Evolutionary conservation across 2,329 filamentous ascomycete species (phyloP).

Genomic region (Aspergillus ochraceus): DNA sequence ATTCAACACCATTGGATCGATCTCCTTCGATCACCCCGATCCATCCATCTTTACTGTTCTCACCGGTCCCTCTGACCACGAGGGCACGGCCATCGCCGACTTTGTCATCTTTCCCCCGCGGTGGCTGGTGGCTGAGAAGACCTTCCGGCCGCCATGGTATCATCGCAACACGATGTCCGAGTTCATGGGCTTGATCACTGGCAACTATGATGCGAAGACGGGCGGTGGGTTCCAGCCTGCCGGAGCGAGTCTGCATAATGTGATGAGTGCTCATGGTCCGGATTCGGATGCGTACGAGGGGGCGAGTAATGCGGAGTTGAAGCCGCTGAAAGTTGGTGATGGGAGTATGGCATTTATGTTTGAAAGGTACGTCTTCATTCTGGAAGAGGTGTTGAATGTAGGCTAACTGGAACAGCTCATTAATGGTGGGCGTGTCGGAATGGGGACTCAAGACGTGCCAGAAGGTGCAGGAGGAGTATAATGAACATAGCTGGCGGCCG

Average conservation of each 20-base stretch:
- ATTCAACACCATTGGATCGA: constrained; percentile 72
- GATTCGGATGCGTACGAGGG: constrained; percentile 58
- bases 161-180: constrained; percentile 67
- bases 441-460: constrained; percentile 70
- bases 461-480: constrained; percentile 73
- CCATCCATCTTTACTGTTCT: constrained; percentile 74
- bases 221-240: constrained; percentile 60
- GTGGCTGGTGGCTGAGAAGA: constrained; percentile 63
- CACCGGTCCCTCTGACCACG: constrained; percentile 56
- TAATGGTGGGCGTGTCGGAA: constrained; percentile 72
- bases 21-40: constrained; percentile 76
- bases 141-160: constrained; percentile 63
- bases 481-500: constrained; percentile 76
- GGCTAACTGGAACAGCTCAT: constrained; percentile 40
- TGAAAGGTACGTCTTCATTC: constrained; percentile 46
- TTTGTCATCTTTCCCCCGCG: constrained; percentile 66
- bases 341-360: constrained; percentile 67
- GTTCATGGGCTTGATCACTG: constrained; percentile 65
- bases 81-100: constrained; percentile 64
- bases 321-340: constrained; percentile 58
- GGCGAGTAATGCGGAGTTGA: constrained; percentile 54
- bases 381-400: neutral
- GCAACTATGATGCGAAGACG: constrained; percentile 61
- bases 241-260: constrained; percentile 66
- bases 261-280: constrained; percentile 69